A percentile compares a stretch with the other conserved stretches of the same genome.
These are phyloP conservation scores for Lactifluus volemus DNA, from an alignment of 768 basidiomycete species.

Conservation along the genomic window DNA sequence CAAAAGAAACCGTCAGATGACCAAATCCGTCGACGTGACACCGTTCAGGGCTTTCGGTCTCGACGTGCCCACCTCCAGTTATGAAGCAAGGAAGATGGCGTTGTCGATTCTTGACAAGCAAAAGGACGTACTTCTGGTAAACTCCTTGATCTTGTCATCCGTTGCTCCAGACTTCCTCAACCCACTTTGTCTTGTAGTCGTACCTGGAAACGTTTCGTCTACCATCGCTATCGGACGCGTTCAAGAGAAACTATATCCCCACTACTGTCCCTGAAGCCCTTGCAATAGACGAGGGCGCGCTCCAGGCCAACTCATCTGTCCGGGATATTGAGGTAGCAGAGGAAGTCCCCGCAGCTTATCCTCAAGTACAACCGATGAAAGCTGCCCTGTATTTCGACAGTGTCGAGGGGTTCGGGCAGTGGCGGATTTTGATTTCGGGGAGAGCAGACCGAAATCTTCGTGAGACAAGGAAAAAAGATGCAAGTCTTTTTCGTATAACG, in stretches of 20 bases:
- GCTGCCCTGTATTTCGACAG: slow-evolving; percentile 53
- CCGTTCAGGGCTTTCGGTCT: slow-evolving; percentile 26
- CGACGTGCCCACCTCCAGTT: slow-evolving; percentile 22
- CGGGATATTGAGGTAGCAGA: neutral
- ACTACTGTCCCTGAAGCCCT: neutral
- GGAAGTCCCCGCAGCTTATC: slow-evolving; percentile 29
- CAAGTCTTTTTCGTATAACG: slow-evolving; percentile 41
- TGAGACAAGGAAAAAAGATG: slow-evolving; percentile 37
- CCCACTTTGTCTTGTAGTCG: neutral
- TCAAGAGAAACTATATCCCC: slow-evolving; percentile 8
- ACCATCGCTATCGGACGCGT: neutral
- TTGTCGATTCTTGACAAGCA: slow-evolving; percentile 22
- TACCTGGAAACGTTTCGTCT: slow-evolving; percentile 5
- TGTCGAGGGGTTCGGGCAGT: slow-evolving; percentile 52
- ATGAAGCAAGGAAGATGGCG: slow-evolving; percentile 20
- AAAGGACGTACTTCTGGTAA: slow-evolving; percentile 22
- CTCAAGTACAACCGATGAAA: slow-evolving; percentile 48
- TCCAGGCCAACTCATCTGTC: neutral
- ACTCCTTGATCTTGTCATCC: slow-evolving; percentile 6
- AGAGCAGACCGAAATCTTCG: slow-evolving; percentile 43
- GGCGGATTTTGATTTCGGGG: slow-evolving; percentile 49
- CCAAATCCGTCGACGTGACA: slow-evolving; percentile 21
- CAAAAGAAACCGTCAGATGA: slow-evolving; percentile 10
- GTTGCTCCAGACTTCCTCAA: neutral
- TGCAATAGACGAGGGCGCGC: neutral